These are phyloP conservation scores for Byssothecium circinans DNA, from an alignment of 2,329 filamentous ascomycete species.

Conservation along the genomic window DNA sequence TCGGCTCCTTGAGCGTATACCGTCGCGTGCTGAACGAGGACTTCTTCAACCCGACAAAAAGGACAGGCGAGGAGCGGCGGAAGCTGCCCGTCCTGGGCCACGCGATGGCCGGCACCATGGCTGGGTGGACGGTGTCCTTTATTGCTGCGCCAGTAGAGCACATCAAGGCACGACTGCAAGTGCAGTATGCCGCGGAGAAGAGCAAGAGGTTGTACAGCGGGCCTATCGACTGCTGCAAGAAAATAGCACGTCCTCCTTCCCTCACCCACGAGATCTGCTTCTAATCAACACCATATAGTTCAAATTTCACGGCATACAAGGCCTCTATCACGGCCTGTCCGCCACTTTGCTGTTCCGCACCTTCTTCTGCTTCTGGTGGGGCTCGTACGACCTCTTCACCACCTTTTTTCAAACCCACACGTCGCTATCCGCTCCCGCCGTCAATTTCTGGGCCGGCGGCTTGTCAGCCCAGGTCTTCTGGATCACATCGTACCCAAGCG, in stretches of 20 bases:
- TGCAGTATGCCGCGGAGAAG: slow-evolving; percentile 86
- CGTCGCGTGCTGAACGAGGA: slow-evolving; percentile 79
- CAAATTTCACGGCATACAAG: slow-evolving; percentile 68
- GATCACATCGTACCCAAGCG: slow-evolving; percentile 86
- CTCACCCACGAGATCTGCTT: background rate
- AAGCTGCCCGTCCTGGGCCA: slow-evolving; percentile 77
- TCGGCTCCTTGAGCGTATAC: slow-evolving; percentile 89
- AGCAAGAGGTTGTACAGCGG: slow-evolving; percentile 78
- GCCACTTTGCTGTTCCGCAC: slow-evolving; percentile 86
- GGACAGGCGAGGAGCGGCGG: slow-evolving; percentile 41
- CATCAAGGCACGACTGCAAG: slow-evolving; percentile 88
- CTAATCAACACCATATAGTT: slow-evolving; percentile 34
- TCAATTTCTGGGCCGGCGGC: slow-evolving; percentile 98
- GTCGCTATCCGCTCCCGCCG: slow-evolving; percentile 69
- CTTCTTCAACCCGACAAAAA: slow-evolving; percentile 65
- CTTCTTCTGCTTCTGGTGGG: slow-evolving; percentile 99
- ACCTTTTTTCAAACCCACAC: slow-evolving; percentile 68
- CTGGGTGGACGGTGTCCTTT: slow-evolving; percentile 87
- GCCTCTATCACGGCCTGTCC: slow-evolving; percentile 81
- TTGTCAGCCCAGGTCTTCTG: slow-evolving; percentile 93
- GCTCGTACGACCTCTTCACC: slow-evolving; percentile 86
- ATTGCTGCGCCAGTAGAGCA: slow-evolving; percentile 94
- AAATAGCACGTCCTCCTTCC: slow-evolving; percentile 54
- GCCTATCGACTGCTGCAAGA: slow-evolving; percentile 78
- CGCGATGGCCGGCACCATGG: slow-evolving; percentile 82